Base-by-base conservation (phyloP, 768 basidiomycete species). In the Myochromella boudieri region DNA sequence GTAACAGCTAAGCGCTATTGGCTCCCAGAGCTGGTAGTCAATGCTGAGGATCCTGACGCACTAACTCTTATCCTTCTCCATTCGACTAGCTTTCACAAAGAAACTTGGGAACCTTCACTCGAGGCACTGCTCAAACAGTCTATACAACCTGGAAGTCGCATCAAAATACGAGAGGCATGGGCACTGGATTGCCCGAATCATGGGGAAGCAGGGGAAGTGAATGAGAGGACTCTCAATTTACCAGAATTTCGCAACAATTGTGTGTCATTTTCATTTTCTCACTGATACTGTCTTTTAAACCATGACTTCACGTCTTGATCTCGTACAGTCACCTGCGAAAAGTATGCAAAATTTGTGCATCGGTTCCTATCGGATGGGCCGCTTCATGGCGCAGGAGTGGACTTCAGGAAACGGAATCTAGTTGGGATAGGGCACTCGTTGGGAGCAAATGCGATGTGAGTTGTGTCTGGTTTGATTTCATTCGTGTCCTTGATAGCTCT, bases 81-180 rank as follows among this genome's bases (percentile, higher is more conserved):
- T 59, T 79, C 82, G 3, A 86, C 85, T 2, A 83, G 84, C 60
- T 87, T 84, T 55, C 84, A 85, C 66, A 86, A 86, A 60, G 85
- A 87, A 64, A 81, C 77, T 2, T 87, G 82, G 83, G 81, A 84
- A 52, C 82, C 85, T 1, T 73, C 77, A 3, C 53, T 87, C 11
- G 68, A 70, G 18, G 67, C 65, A 11, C 52, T 87, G 18, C 79
- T 84, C 40, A 36, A 61, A 0, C 59, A 68, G 20, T 60, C 64
- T 14, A 33, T 47, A 28, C 41, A 42, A 24, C 39, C 46, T 33
- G 52, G 46, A 31, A 59, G 56, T 26, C 41, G 37, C 37, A 52
- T 68, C 21, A 67, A 68, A 46, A 72, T 82, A 17, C 68, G 72
- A 9, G 81, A 84, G 54, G 84, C 82, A 15, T 87, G 84, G 82